phyloP scores from a whole-genome alignment of 371 early-diverging fungal species.

The Mortierella sp. region DNA sequence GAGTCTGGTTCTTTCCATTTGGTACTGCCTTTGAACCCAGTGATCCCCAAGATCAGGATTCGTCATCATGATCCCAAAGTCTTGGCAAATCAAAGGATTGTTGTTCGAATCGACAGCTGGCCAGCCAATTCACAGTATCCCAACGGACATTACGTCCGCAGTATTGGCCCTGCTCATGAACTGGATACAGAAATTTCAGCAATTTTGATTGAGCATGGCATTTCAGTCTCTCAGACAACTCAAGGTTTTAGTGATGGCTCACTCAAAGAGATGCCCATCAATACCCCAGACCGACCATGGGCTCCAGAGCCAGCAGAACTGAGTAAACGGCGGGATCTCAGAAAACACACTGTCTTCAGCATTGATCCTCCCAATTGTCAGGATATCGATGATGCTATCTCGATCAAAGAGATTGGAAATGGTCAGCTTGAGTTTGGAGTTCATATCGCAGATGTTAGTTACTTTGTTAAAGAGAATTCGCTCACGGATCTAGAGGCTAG shows the following conservation, averaged over 20 bases:
- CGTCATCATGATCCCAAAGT: conserved; percentile 80
- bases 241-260: conserved; percentile 76
- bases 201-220: conserved; percentile 83
- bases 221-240: conserved; percentile 79
- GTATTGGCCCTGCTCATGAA: conserved; percentile 79
- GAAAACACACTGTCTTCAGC: conserved; percentile 65
- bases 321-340: conserved; percentile 65
- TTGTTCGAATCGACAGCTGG: conserved; percentile 94
- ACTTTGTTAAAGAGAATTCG: conserved; percentile 86
- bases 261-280: conserved; percentile 77
- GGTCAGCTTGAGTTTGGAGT: conserved; percentile 86
- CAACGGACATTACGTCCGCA: conserved; percentile 91
- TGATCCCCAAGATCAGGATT: conserved; percentile 93
- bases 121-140: conserved; percentile 83
- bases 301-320: conserved; percentile 67
- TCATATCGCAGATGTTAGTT: conserved; percentile 98
- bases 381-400: conserved; percentile 97
- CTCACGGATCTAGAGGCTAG: conserved; percentile 91
- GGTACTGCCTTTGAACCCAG: conserved; percentile 84
- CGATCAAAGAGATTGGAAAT: conserved; percentile 68
- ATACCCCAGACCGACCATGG: conserved; percentile 71
- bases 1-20: conserved; percentile 74
- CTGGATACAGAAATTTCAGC: conserved; percentile 83
- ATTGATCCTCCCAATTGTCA: conserved; percentile 95
- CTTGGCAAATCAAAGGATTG: conserved; percentile 83